Base-by-base conservation (phyloP, 2,329 filamentous ascomycete species). In the Arthroderma uncinatum region DNA sequence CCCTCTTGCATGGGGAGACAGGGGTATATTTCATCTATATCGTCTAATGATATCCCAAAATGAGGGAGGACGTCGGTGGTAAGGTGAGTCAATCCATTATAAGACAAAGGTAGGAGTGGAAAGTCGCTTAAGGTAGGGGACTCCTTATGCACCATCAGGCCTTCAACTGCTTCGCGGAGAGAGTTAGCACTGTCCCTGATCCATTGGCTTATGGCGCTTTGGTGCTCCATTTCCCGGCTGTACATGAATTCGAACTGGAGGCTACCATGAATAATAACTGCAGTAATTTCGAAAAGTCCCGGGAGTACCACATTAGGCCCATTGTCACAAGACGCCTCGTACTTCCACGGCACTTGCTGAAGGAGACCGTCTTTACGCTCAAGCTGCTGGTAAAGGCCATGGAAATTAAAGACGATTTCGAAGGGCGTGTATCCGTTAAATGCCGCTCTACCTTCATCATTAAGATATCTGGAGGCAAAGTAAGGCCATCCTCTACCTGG, bases 231-330 rank as follows among this genome's bases (percentile, higher is more conserved):
- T 30, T 70, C 65, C 12, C 70, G 68, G 61, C 79, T 79, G 65
- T 76, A 79, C 0, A 76, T 76, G 62, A 80, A 79, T 0, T 73
- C 74, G 54, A 79, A 76, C 7, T 75, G 73, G 23, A 80, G 68
- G 12, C 66, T 67, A 0, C 74, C 76, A 54, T 73, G 70, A 12
- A 74, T 73, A 2, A 78, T 71, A 55, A 78, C 73, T 0, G 77
- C 77, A 0, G 76, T 77, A 37, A 79, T 77, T 59, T 81, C 78
- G 57, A 81, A 77, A 0, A 80, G 67, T 3, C 72, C 75, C 59
- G 78, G 76, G 2, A 76, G 72, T 8, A 73, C 74, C 9, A 75
- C 74, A 3, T 70, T 63, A 37, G 68, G 64, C 7, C 75, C 75
- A 50, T 76, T 73, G 58, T 78, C 75, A 4, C 74, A 71, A 21